Evolutionary conservation across 352 stramenopile species (phyloP), one percentile per base, ranked within the genome.

Genomic region (Globisporangium ultimum): DNA sequence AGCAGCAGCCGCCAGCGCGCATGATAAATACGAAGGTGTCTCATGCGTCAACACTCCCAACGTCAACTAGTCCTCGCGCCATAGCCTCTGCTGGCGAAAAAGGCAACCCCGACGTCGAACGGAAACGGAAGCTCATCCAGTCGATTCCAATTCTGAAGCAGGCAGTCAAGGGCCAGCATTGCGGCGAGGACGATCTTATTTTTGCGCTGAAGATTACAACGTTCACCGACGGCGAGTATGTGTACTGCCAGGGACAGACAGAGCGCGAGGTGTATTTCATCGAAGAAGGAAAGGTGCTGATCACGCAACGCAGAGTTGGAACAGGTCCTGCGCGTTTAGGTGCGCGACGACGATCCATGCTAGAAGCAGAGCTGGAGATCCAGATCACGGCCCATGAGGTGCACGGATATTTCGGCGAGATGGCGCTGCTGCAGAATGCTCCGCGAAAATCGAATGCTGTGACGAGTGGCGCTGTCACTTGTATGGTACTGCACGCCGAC

Each of bases 211-310:
- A 62, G 32, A 28, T 72, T 22, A 54, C 60, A 10, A 66, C 60
- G 10, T 89, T 72, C 53, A 45, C n/a, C 1, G 76, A 87, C 47
- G 76, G 74, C 21, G 81, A 89, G 34, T 84, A 85, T 66, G 80
- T 93, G 61, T 87, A 80, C 51, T 70, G 43, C 14, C 78, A 93
- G 59, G 84, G 80, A 14, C 70, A 89, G 11, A 11, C 53, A 1
- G 80, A 85, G 20, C 67, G 68, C n/a, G 78, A 84, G 18, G 32
- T 91, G 7, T 80, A 74, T 60, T 87, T 93, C 57, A 82, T 93
- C 45, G 80, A 91, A 41, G 72, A 85, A 57, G 84, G 84, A 10
- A 77, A 78, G 34, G 78, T 93, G 38, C 64, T 84, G 41, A 80
- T 91, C 59, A 88, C 80, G 17, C 81, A 88, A 51, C 76, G 75